Evolutionary conservation across 2,329 filamentous ascomycete species (phyloP), one percentile per base, ranked within the genome.

Genomic region (Phialophora expanda): DNA sequence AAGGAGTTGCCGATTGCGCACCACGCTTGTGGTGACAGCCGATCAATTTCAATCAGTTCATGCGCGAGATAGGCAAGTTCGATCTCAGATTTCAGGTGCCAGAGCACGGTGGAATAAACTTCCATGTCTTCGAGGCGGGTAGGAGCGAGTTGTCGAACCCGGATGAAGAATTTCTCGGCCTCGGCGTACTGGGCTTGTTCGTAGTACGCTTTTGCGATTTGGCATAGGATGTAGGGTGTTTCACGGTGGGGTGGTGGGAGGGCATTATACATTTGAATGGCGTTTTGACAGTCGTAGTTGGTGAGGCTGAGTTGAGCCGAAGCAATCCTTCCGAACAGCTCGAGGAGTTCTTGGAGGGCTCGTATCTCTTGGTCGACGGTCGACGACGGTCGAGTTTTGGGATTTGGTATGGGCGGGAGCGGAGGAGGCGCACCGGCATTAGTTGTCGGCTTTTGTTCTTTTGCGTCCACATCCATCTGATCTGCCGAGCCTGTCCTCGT

Each of bases 81-180:
- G 0, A 93, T 91, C 75, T 97, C 94, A 69, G 91, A 89, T 78
- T 96, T 97, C 68, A 97, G 81, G 77, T 97, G 93, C 95, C 96
- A 99, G n/a, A 99, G 84, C n/a, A 96, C 90, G 0, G 95, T 99
- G 14, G 94, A 98, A 79, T 97, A 99, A 41, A 98, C 89, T 76
- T 99, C 95, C 93, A 98, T 97, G 74, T 97, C 93, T 75, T 96
- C 90, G 53, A 96, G 84, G 3, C 92, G 88, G 0, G 91, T 91
- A 0, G 94, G 94, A 12, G 91, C 89, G 71, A 95, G 84, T 34
- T 89, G 86, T 58, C 92, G 89, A 70, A 99, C 86, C 63, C 89
- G 88, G 65, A 88, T 85, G 77, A 97, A 99, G 73, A 89, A 90
- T 70, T 90, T 92, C 75, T 97, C 94, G 2, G 95, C 92, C 69